These are phyloP conservation scores for Quercus bicolor DNA, from an alignment of 306 rosid species.

Conservation along the genomic window DNA sequence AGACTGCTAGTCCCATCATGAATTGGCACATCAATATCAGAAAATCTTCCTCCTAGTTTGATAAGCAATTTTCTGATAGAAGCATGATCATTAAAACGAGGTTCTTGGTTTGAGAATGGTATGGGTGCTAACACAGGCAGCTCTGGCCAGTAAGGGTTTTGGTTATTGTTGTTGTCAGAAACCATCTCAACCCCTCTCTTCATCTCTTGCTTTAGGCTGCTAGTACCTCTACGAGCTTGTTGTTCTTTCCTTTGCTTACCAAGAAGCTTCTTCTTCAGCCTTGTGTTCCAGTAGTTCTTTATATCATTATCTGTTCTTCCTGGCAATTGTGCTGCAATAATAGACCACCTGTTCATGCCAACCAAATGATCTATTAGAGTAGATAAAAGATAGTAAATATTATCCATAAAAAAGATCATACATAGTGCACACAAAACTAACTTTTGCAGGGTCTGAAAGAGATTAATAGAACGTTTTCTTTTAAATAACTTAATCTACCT, in stretches of 20 bases:
- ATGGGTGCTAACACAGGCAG: conserved; percentile 38
- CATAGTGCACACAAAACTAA: background rate
- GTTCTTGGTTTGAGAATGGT: conserved; percentile 32
- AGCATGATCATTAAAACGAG: conserved; percentile 47
- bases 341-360: conserved; percentile 61
- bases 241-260: conserved; percentile 74
- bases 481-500: conserved; percentile 36
- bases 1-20: conserved; percentile 17
- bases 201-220: conserved; percentile 34
- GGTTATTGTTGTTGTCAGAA: conserved; percentile 22
- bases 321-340: conserved; percentile 85
- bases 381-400: background rate
- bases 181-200: conserved; percentile 22
- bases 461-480: background rate
- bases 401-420: background rate
- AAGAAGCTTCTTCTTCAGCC: conserved; percentile 77
- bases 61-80: conserved; percentile 50
- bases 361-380: background rate
- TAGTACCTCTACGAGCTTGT: conserved; percentile 34
- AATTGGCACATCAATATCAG: conserved; percentile 30
- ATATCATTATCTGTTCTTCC: conserved; percentile 91
- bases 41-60: conserved; percentile 69
- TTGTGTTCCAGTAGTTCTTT: conserved; percentile 94
- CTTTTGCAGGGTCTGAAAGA: too few species aligned
- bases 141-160: conserved; percentile 60